Conservation (phyloP, 1,139 yeast species). For the Trichomonascaceae sp. region DNA sequence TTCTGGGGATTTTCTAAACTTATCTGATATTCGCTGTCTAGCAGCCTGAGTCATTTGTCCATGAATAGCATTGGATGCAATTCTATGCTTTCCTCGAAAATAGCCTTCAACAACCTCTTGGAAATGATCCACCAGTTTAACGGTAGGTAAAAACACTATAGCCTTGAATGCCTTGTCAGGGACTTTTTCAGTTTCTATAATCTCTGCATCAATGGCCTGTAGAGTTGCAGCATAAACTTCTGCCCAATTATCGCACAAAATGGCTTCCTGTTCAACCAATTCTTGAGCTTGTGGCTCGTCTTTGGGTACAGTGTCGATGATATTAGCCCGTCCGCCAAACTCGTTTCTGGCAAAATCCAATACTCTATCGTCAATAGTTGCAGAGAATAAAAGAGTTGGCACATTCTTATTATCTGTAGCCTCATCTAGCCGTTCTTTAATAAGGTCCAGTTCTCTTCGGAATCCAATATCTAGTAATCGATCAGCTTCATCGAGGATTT, state of each 20-base stretch:
- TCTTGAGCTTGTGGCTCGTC: slow-evolving; percentile 75
- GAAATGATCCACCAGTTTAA: slow-evolving; percentile 57
- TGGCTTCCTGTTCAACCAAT: slow-evolving; percentile 61
- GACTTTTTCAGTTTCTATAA: slow-evolving; percentile 16
- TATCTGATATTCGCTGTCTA: slow-evolving; percentile 53
- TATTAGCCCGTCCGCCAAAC: slow-evolving; percentile 57
- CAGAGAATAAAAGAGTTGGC: slow-evolving; percentile 76
- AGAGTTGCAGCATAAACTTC: slow-evolving; percentile 32
- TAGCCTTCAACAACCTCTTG: slow-evolving; percentile 31
- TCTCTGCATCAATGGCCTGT: slow-evolving; percentile 22
- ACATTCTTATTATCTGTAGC: slow-evolving; percentile 32
- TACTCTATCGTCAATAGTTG: slow-evolving; percentile 72
- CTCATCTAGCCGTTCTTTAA: slow-evolving; percentile 41
- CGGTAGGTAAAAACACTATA: slow-evolving; percentile 77
- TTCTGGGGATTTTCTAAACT: slow-evolving; percentile 45
- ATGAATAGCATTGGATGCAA: slow-evolving; percentile 41
- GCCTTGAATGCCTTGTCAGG: slow-evolving; percentile 52
- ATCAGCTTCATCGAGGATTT: slow-evolving; percentile 88
- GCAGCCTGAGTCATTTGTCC: slow-evolving; percentile 65
- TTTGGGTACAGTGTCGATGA: slow-evolving; percentile 69
- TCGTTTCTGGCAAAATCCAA: slow-evolving; percentile 57
- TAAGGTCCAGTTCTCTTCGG: slow-evolving; percentile 52
- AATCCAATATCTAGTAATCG: slow-evolving; percentile 74
- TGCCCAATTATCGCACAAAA: slow-evolving; percentile 42
- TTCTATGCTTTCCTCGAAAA: slow-evolving; percentile 17